Conservation (phyloP, 2,329 filamentous ascomycete genomes). For the Elsinoe batatas region DNA sequence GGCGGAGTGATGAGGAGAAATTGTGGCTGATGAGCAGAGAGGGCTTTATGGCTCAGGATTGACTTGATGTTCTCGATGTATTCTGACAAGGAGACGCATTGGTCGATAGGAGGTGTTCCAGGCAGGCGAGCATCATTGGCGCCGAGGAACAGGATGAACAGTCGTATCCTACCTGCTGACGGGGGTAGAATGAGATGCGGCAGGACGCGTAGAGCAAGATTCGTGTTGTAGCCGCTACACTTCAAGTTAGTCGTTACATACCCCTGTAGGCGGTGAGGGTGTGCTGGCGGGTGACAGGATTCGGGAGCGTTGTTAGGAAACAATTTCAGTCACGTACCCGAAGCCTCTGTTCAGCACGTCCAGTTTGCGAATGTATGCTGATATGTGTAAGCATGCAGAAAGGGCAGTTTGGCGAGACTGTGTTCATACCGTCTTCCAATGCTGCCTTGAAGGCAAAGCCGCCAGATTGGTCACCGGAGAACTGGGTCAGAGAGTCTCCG, state of each 20-base stretch:
- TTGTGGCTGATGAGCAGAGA: constrained; percentile 56
- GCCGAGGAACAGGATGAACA: constrained; percentile 69
- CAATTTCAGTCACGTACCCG: constrained; percentile 35
- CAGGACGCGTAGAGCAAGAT: constrained; percentile 60
- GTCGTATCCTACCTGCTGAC: constrained; percentile 50
- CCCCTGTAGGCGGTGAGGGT: background rate
- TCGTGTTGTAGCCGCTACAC: constrained; percentile 66
- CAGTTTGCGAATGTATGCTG: constrained; percentile 64
- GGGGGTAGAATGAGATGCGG: constrained; percentile 62
- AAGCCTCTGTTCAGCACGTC: constrained; percentile 87
- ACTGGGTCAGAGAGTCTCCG: constrained; percentile 80
- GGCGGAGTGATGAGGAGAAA: constrained; percentile 75
- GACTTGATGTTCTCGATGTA: constrained; percentile 63
- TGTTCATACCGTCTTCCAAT: constrained; percentile 54
- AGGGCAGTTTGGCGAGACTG: background rate
- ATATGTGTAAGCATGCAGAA: constrained; percentile 6
- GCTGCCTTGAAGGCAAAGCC: constrained; percentile 68
- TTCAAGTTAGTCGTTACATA: background rate
- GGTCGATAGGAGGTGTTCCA: constrained; percentile 46
- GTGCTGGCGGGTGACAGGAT: background rate
- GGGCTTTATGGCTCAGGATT: constrained; percentile 62
- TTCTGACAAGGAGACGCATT: constrained; percentile 66
- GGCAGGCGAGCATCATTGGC: constrained; percentile 79
- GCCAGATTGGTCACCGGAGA: constrained; percentile 48
- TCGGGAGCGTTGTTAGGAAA: constrained; percentile 8